Conservation (phyloP, 139 green algal genomes). For the Zygnema cylindricum region DNA sequence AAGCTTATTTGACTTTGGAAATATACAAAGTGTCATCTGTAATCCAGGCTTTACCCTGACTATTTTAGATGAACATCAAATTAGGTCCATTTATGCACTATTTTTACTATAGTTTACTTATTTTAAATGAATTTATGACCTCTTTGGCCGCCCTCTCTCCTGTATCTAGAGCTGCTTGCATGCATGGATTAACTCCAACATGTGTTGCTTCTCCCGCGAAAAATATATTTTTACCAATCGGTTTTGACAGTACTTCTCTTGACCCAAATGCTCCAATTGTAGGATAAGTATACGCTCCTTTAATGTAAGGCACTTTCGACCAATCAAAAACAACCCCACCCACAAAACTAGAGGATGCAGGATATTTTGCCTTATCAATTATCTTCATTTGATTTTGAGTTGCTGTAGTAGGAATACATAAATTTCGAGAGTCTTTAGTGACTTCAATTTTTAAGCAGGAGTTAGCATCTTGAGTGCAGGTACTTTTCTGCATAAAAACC, state of each 20-base stretch:
- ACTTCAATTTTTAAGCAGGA: too few species aligned
- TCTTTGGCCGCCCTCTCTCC: slow-evolving; percentile 70
- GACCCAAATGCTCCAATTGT: slow-evolving; percentile 68
- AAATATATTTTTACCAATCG: slow-evolving; percentile 72
- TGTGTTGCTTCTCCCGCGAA: slow-evolving; percentile 86
- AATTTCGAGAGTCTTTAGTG: background rate
- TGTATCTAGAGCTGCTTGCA: slow-evolving; percentile 81
- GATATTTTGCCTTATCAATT: background rate
- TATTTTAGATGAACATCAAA: too few species aligned
- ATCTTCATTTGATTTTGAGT: background rate
- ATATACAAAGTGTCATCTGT: too few species aligned
- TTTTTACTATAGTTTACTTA: slow-evolving; percentile 23
- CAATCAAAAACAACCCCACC: slow-evolving; percentile 75
- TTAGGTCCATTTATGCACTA: too few species aligned
- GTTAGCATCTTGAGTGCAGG: too few species aligned
- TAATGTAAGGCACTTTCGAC: slow-evolving; percentile 71
- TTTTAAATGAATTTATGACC: background rate
- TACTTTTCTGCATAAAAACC: too few species aligned
- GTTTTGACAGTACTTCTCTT: slow-evolving; percentile 69
- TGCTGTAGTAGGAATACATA: background rate
- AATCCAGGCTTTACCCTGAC: too few species aligned
- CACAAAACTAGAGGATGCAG: slow-evolving; percentile 1
- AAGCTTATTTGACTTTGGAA: too few species aligned
- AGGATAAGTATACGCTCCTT: slow-evolving; percentile 82
- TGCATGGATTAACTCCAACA: slow-evolving; percentile 80